These are phyloP conservation scores for Tetracladium setigerum DNA, from an alignment of 495 filamentous ascomycete genomes.

Conservation along the genomic window DNA sequence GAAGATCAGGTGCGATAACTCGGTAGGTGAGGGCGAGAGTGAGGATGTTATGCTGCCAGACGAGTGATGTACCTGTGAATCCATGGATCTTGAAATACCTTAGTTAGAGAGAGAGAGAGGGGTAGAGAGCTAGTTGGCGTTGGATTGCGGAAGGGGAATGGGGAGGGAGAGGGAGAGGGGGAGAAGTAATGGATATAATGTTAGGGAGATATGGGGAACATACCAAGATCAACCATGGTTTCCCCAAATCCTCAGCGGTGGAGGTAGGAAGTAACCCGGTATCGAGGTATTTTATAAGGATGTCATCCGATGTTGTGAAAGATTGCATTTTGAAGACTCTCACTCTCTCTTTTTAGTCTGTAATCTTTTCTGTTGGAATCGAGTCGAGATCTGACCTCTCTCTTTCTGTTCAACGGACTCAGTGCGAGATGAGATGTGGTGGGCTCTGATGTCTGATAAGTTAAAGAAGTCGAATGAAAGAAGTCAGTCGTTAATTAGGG, in stretches of 20 bases:
- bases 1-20: conserved; percentile 34
- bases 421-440: no score
- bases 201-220: conserved; percentile 1
- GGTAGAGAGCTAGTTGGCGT: no score
- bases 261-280: neutral
- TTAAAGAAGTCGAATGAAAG: no score
- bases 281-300: conserved; percentile 14
- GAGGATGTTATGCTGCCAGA: conserved; percentile 33
- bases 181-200: neutral
- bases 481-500: no score
- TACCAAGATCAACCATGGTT: conserved; percentile 16
- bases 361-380: no score
- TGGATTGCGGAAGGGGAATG: neutral
- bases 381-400: no score
- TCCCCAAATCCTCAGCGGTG: neutral
- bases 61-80: conserved; percentile 35
- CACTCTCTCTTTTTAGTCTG: no score
- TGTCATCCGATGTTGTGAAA: conserved; percentile 11
- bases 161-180: neutral
- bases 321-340: neutral
- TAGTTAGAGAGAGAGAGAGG: neutral
- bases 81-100: conserved; percentile 30
- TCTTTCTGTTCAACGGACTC: no score
- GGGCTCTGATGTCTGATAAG: no score
- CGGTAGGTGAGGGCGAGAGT: conserved; percentile 14